Evolutionary conservation across 805 yeast species (phyloP).

Genomic region (Sugiyamaella boreocaroliniensis): DNA sequence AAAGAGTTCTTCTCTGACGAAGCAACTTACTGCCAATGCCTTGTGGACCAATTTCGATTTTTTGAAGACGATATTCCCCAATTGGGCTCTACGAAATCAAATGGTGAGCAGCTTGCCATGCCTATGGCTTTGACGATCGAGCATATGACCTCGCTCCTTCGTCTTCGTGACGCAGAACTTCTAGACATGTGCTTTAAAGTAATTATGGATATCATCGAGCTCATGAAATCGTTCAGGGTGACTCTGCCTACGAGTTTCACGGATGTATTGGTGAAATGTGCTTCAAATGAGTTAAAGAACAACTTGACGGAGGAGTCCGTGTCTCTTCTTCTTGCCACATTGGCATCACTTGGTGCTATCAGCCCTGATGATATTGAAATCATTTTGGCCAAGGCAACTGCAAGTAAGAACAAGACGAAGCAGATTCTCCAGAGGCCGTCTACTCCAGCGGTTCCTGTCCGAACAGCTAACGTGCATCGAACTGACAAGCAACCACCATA

Average conservation of each 20-base stretch:
- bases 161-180: constrained; percentile 72
- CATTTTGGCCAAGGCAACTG: constrained; percentile 5
- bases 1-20: constrained; percentile 83
- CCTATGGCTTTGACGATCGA: constrained; percentile 51
- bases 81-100: constrained; percentile 2
- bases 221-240: constrained; percentile 34
- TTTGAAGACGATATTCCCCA: constrained; percentile 30
- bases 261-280: constrained; percentile 39
- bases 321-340: constrained; percentile 43
- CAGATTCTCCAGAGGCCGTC: neutral
- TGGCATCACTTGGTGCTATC: constrained; percentile 6
- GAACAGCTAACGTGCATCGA: neutral
- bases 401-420: neutral
- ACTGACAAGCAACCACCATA: neutral
- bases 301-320: constrained; percentile 64
- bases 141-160: constrained; percentile 69
- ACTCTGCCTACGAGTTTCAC: constrained; percentile 48
- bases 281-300: constrained; percentile 57
- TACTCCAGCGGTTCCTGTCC: neutral
- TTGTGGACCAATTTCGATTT: constrained; percentile 61
- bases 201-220: constrained; percentile 23
- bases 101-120: constrained; percentile 31
- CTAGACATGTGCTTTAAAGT: constrained; percentile 60
- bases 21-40: constrained; percentile 63
- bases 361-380: constrained; percentile 15